Evolutionary conservation across 2,329 filamentous ascomycete genomes (phyloP).

Genomic region (Trichophyton mentagrophytes): DNA sequence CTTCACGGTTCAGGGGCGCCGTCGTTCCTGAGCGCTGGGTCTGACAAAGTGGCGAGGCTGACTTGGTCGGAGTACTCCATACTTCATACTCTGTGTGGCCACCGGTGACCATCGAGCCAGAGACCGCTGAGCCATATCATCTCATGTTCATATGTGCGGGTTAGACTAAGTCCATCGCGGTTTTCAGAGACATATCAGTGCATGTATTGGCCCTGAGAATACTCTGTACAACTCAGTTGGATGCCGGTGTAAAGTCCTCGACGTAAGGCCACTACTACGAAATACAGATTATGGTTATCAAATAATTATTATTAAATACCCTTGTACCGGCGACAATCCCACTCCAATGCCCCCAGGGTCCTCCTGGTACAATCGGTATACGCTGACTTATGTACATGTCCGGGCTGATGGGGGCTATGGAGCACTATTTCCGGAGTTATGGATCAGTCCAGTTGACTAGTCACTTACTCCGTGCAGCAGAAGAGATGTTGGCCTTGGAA

Average conservation of each 20-base stretch:
- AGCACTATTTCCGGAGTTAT: neutral
- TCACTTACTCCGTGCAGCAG: neutral
- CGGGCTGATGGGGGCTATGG: neutral
- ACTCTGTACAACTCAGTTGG: too few species aligned
- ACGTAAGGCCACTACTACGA: neutral
- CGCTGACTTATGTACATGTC: neutral
- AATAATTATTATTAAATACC: conserved; percentile 6
- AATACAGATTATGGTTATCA: conserved; percentile 2
- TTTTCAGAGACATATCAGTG: neutral
- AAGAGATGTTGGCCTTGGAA: conserved; percentile 4
- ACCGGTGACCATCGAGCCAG: too few species aligned
- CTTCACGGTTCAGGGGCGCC: too few species aligned
- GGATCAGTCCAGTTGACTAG: too few species aligned
- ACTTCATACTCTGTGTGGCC: too few species aligned
- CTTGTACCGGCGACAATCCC: conserved; percentile 7
- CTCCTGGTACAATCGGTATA: neutral
- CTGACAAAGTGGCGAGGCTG: too few species aligned
- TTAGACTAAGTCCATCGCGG: too few species aligned
- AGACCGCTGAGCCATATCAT: too few species aligned
- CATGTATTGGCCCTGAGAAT: neutral
- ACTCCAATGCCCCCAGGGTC: conserved; percentile 9
- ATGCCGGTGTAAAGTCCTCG: neutral
- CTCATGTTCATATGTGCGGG: too few species aligned
- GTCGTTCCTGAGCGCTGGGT: too few species aligned
- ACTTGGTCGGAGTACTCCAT: too few species aligned